phyloP scores from a whole-genome alignment of 257 asterid species.

The Orobanche coerulescens region DNA sequence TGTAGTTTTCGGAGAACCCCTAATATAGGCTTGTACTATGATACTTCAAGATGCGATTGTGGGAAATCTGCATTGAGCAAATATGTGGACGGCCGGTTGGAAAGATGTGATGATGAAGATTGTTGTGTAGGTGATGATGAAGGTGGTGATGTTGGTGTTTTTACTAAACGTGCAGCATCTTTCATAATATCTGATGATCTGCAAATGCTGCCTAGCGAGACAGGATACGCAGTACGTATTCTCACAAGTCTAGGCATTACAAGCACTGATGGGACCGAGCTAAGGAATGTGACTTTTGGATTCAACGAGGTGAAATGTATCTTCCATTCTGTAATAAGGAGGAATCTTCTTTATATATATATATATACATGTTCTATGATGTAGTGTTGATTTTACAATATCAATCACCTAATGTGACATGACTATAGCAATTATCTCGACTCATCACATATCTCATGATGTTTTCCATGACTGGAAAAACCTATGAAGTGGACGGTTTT shows the following conservation, averaged over 20 bases:
- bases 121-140: no score
- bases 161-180: background rate
- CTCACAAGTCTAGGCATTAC: constrained; percentile 5
- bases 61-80: no score
- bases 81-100: no score
- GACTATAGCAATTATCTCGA: no score
- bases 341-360: background rate
- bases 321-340: background rate
- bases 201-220: constrained; percentile 4
- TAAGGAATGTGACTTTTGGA: background rate
- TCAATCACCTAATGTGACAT: no score
- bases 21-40: background rate
- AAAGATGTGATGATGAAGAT: no score
- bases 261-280: constrained; percentile 3
- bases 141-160: constrained; percentile 14
- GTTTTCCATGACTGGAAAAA: background rate
- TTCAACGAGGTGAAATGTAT: constrained; percentile 13
- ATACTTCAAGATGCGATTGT: background rate
- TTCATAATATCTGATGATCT: constrained; percentile 25
- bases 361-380: background rate
- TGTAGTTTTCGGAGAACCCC: background rate
- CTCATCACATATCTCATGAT: no score
- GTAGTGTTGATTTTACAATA: no score
- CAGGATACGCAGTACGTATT: background rate
- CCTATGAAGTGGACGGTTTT: background rate